phyloP scores from a whole-genome alignment of 208 protist species.

The Wallacemonas sp. region DNA sequence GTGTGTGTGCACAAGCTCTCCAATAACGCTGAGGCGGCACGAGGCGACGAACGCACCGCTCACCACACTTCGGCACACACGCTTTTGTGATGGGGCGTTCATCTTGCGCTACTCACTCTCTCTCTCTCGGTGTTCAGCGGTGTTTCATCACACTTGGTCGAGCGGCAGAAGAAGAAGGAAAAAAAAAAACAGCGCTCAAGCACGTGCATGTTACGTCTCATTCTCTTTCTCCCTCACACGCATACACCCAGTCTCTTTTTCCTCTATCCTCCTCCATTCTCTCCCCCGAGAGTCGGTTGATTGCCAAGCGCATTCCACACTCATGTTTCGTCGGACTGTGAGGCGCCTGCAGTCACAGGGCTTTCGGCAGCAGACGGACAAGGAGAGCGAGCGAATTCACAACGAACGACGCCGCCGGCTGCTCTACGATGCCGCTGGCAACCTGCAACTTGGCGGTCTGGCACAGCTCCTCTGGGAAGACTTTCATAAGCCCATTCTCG shows the following conservation, averaged over 20 bases:
- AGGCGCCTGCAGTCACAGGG: conserved; percentile 26
- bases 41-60: too few relatives aligned
- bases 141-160: too few relatives aligned
- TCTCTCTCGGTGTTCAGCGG: too few relatives aligned
- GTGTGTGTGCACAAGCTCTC: too few relatives aligned
- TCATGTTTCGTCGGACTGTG: conserved; percentile 52
- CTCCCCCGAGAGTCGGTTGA: too few relatives aligned
- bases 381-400: conserved; percentile 56
- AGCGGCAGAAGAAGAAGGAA: neutral
- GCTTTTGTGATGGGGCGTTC: too few relatives aligned
- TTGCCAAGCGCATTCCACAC: neutral
- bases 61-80: too few relatives aligned
- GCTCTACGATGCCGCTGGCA: conserved; percentile 58
- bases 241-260: neutral
- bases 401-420: conserved; percentile 53
- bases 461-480: conserved; percentile 58
- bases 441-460: conserved; percentile 45
- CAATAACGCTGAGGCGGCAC: too few relatives aligned
- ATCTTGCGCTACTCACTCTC: too few relatives aligned
- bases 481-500: conserved; percentile 38
- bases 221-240: too few relatives aligned
- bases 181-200: too few relatives aligned
- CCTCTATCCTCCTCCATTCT: neutral
- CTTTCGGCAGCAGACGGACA: conserved; percentile 43
- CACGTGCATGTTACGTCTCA: too few relatives aligned